Conservation (phyloP, 768 basidiomycete genomes). For the Coprinellus micaceus region DNA sequence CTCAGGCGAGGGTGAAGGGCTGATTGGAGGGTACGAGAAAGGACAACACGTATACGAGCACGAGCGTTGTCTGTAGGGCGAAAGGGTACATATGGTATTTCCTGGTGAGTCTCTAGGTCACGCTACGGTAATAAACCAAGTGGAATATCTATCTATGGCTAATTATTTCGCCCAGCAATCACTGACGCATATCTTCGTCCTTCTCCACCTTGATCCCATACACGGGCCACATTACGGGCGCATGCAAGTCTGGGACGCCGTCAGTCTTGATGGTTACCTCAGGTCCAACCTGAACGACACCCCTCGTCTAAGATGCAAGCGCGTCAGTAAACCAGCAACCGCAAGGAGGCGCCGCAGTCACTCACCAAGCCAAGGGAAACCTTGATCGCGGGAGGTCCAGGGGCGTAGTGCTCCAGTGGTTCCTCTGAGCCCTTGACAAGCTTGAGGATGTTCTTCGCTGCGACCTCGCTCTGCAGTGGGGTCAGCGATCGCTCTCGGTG, state of each 20-base stretch:
- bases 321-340: background rate
- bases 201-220: conserved; percentile 39
- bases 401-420: conserved; percentile 42
- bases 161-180: background rate
- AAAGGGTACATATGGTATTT: too few species aligned
- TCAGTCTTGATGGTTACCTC: conserved; percentile 42
- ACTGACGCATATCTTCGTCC: conserved; percentile 32
- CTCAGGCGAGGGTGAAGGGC: background rate
- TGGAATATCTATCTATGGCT: background rate
- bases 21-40: background rate
- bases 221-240: conserved; percentile 42
- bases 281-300: conserved; percentile 45
- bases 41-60: too few species aligned
- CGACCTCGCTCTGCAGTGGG: conserved; percentile 38
- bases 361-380: conserved; percentile 57
- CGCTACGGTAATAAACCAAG: too few species aligned
- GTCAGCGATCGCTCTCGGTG: background rate
- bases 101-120: too few species aligned
- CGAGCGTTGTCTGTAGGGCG: too few species aligned
- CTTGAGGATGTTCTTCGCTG: conserved; percentile 50
- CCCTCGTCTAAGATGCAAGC: conserved; percentile 30
- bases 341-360: too few species aligned
- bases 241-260: conserved; percentile 45
- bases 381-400: conserved; percentile 53
- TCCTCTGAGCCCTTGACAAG: conserved; percentile 34